Evolutionary conservation across 2,329 filamentous ascomycete genomes (phyloP), one percentile per base, ranked within the genome.

Genomic region (Trichophaea hybrida): DNA sequence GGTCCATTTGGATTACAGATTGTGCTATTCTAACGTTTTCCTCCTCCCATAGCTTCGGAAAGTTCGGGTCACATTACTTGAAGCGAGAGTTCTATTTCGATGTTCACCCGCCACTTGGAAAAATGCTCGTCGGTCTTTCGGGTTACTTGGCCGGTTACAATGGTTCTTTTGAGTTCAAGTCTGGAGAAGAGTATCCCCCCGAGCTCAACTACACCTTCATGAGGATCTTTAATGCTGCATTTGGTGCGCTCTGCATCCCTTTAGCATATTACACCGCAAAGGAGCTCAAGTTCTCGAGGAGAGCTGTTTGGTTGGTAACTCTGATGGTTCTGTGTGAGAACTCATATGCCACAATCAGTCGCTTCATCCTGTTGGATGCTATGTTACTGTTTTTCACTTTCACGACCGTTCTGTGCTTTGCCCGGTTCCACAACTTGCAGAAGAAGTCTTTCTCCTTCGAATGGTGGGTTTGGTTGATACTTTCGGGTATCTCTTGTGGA

Each of bases 51-150:
- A 88, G 85, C 73, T 94, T 94, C 73, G 88, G 88, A 72, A 98
- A 98, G 77, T 98, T 98, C 74, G 93, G 93, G 65, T 97, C 91
- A 69, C 91, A 98, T 75, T 98, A 98, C 74, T 84, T 98, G 71
- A 96, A 98, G 74, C 88, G 91, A 73, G 93, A 98, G 74, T 96
- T 97, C 78, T 98, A 98, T 80, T 98, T 98, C 76, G 88, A 94
- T 78, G 86, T 94, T 60, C 88, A 94, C 74, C 93, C 93, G 66
- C 93, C 93, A 58, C 82, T 98, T 63, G 93, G 93, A 72, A 98
- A 98, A 78, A 97, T 98, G 82, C 83, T 98, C 59, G 91, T 98
- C 68, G 93, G 93, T 64, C 80, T 98, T 55, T 97, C 93, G 5
- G 93, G 93, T 71, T 94, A 94, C 71, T 79, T 98, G 63, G 94